Evolutionary conservation across 208 protist species (phyloP).

Genomic region (Strigomonas culicis): DNA sequence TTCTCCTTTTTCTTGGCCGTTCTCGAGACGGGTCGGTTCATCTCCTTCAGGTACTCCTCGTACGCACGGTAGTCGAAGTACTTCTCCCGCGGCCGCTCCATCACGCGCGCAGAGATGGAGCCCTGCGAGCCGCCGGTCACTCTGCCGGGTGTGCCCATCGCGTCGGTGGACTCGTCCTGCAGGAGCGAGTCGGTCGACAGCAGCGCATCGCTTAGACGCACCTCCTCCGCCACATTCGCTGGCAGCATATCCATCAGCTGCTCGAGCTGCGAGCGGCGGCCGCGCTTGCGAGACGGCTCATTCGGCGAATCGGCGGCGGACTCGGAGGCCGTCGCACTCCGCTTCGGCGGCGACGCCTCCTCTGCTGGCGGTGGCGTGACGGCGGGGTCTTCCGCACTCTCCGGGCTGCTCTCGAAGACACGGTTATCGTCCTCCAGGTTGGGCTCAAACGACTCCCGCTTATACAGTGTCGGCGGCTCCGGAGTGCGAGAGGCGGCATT

Average conservation of each 20-base stretch:
- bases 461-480: too few relatives aligned
- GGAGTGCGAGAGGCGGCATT: too few relatives aligned
- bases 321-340: too few relatives aligned
- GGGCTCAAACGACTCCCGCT: too few relatives aligned
- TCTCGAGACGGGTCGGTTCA: constrained; percentile 18
- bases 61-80: constrained; percentile 39
- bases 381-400: too few relatives aligned
- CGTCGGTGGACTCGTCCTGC: constrained; percentile 11
- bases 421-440: too few relatives aligned
- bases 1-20: constrained; percentile 22
- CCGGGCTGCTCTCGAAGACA: too few relatives aligned
- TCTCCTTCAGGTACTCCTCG: constrained; percentile 31
- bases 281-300: too few relatives aligned
- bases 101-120: constrained; percentile 42
- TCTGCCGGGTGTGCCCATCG: constrained; percentile 14
- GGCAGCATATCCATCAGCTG: constrained; percentile 47
- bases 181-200: constrained; percentile 8
- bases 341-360: too few relatives aligned
- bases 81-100: constrained; percentile 22
- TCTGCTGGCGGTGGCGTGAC: too few relatives aligned
- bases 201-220: constrained; percentile 13
- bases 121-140: constrained; percentile 16
- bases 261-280: constrained; percentile 31
- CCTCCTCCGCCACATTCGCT: constrained; percentile 24
- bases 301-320: too few relatives aligned